These are phyloP conservation scores for Acorus calamus DNA, from an alignment of 106 monocot species.

Conservation along the genomic window DNA sequence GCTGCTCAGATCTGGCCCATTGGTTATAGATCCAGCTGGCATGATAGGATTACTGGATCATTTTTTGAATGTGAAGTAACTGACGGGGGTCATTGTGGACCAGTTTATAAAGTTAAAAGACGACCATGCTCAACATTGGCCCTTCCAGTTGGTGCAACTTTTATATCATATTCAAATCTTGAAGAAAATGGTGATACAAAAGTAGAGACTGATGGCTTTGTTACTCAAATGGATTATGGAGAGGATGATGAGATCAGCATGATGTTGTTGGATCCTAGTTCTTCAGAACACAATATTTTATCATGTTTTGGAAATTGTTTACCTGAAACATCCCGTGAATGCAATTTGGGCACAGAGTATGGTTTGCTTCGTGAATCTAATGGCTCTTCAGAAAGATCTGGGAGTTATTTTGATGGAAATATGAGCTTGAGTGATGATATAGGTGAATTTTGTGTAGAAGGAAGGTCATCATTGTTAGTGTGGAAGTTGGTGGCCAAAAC, in stretches of 20 bases:
- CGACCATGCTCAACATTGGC: constrained; percentile 51
- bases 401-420: constrained; percentile 4
- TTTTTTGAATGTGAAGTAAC: constrained; percentile 77
- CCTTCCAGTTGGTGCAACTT: constrained; percentile 44
- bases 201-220: constrained; percentile 13
- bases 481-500: constrained; percentile 73
- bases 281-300: constrained; percentile 33
- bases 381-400: constrained; percentile 1
- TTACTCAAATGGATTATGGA: constrained; percentile 17
- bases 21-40: constrained; percentile 79
- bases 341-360: constrained; percentile 11
- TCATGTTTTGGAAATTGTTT: constrained; percentile 31
- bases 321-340: constrained; percentile 1
- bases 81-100: constrained; percentile 80
- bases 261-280: constrained; percentile 52
- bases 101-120: constrained; percentile 73
- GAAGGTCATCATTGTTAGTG: constrained; percentile 58
- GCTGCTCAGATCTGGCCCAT: constrained; percentile 73
- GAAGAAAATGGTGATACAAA: constrained; percentile 16
- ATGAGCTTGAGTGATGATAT: constrained; percentile 35
- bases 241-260: constrained; percentile 49
- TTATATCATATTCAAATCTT: constrained; percentile 32
- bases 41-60: constrained; percentile 86
- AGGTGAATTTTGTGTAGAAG: constrained; percentile 74
- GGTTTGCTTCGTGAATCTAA: constrained; percentile 3